These are phyloP conservation scores for Boletus pseudopeckii DNA, from an alignment of 768 basidiomycete species.

Conservation along the genomic window DNA sequence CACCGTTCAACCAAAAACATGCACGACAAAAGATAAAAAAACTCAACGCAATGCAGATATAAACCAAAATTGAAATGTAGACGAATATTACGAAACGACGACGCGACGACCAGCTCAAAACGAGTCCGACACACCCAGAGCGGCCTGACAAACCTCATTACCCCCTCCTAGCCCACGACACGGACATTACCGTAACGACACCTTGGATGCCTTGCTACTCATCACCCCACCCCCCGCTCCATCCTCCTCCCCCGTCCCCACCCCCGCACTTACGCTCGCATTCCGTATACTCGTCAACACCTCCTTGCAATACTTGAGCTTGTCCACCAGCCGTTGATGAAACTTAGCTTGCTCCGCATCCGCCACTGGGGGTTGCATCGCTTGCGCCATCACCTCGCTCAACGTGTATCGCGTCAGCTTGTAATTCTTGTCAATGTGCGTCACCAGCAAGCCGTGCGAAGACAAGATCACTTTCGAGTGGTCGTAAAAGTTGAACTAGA, in stretches of 20 bases:
- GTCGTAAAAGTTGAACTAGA: constrained; percentile 97
- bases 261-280: constrained; percentile 39
- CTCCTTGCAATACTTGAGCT: constrained; percentile 78
- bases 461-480: constrained; percentile 94
- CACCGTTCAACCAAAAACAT: too few species aligned
- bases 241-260: not conserved
- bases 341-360: constrained; percentile 60
- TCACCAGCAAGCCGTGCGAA: constrained; percentile 70
- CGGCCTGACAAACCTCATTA: too few species aligned
- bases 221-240: constrained; percentile 25
- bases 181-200: constrained; percentile 9
- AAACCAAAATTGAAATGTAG: too few species aligned
- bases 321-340: constrained; percentile 64
- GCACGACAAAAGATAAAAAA: too few species aligned
- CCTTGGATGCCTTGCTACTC: constrained; percentile 18
- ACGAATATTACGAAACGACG: too few species aligned
- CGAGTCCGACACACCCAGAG: too few species aligned
- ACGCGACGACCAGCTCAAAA: too few species aligned
- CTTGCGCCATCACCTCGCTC: constrained; percentile 61
- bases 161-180: too few species aligned
- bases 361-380: constrained; percentile 38
- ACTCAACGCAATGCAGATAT: too few species aligned
- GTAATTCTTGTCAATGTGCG: constrained; percentile 90
- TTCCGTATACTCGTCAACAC: constrained; percentile 69
- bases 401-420: constrained; percentile 70